Evolutionary conservation across 2,329 filamentous ascomycete species (phyloP), one percentile per base, ranked within the genome.

Genomic region (Aspergillus proliferans): DNA sequence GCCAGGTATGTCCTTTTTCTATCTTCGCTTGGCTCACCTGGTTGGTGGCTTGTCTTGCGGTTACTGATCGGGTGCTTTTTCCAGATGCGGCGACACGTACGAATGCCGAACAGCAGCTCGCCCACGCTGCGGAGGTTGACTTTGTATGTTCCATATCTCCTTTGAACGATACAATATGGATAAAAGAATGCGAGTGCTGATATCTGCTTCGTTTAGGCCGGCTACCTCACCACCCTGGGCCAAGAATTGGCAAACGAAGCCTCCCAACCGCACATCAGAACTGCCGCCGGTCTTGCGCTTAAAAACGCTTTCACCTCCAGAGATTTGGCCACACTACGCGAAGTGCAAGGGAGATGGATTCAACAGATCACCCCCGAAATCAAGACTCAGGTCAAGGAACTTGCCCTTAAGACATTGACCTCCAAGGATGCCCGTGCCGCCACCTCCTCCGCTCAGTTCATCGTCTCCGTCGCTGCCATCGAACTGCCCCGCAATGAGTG

Each of bases 251-350:
- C 91, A 68, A 95, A 96, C 74, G 92, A 97, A 67, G 80, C 82
- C 60, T 85, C 87, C 58, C 80, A 87, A 67, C 81, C 87, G 57
- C 82, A 88, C 67, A 93, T 96, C 68, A 87, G 93, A 79, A 87
- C 88, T 61, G 92, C 93, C 60, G 93, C 93, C 63, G 93, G 91
- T 83, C 83, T 98, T 62, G 92, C 93, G 61, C 79, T 98, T 66
- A 98, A 98, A 77, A 98, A 98, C 80, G 87, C 93, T 64, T 97
- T 98, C 77, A 89, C 88, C 66, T 88, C 91, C 65, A 87, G 93
- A 78, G 93, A 98, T 73, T 85, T 85, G 65, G 77, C 83, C 64
- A 86, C 90, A 67, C 84, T 95, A 74, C 86, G 88, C 67, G 87
- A 94, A 69, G 83, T 97, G 50, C 93, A 97, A 76, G 81, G 84